Evolutionary conservation across 768 basidiomycete species (phyloP).

Genomic region (Sarcodon aspratus): DNA sequence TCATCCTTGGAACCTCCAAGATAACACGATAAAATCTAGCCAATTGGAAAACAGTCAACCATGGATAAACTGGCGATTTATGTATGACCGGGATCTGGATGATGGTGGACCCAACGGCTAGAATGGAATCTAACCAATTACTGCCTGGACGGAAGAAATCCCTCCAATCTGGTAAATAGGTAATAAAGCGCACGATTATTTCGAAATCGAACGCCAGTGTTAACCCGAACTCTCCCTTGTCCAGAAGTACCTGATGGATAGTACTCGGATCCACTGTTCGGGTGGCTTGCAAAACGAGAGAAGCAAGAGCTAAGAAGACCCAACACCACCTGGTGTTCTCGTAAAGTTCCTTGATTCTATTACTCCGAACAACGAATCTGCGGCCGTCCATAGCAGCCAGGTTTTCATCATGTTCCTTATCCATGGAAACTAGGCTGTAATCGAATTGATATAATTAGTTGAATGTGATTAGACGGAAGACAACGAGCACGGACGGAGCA

Average conservation of each 20-base stretch:
- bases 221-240: slow-evolving; percentile 61
- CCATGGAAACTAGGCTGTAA: slow-evolving; percentile 27
- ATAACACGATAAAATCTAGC: slow-evolving; percentile 88
- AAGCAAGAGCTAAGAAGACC: slow-evolving; percentile 63
- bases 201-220: slow-evolving; percentile 85
- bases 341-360: slow-evolving; percentile 43
- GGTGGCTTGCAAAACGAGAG: slow-evolving; percentile 65
- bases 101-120: slow-evolving; percentile 65
- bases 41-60: slow-evolving; percentile 86
- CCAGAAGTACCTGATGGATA: slow-evolving; percentile 37
- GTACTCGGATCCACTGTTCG: slow-evolving; percentile 37
- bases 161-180: slow-evolving; percentile 74
- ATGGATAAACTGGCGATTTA: slow-evolving; percentile 56
- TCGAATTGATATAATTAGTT: background rate
- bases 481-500: slow-evolving; percentile 38
- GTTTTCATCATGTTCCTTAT: slow-evolving; percentile 47
- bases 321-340: slow-evolving; percentile 57
- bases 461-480: background rate
- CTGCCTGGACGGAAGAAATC: slow-evolving; percentile 46
- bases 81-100: slow-evolving; percentile 80
- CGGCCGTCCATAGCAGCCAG: slow-evolving; percentile 37
- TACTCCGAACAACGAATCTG: slow-evolving; percentile 29
- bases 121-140: slow-evolving; percentile 67
- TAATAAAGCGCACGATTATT: slow-evolving; percentile 64
- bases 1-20: slow-evolving; percentile 83